A percentile compares a stretch with the other conserved stretches of the same genome.
phyloP scores from a whole-genome alignment of 495 filamentous ascomycete genomes.

The Penicillium manginii region DNA sequence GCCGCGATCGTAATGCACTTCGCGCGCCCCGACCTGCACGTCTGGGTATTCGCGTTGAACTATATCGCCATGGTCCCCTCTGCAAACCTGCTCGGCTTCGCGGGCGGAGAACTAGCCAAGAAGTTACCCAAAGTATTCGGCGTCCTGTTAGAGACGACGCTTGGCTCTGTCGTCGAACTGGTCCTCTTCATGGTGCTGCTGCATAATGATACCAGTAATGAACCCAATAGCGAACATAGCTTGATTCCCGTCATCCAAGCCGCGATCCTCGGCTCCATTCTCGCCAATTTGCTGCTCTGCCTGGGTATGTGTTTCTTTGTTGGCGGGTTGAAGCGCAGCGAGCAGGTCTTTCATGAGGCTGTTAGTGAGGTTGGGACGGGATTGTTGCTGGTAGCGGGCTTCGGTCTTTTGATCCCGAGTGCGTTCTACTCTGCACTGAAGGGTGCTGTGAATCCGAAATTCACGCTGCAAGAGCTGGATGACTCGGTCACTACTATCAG shows the following conservation, averaged over 20 bases:
- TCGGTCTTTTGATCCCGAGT: conserved; percentile 82
- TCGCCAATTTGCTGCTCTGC: conserved; percentile 78
- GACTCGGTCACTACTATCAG: conserved; percentile 66
- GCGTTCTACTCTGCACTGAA: conserved; percentile 70
- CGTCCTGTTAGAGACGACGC: conserved; percentile 74
- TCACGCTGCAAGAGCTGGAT: conserved; percentile 43
- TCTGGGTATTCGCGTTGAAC: conserved; percentile 70
- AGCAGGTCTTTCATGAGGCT: conserved; percentile 72
- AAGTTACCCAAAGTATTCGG: conserved; percentile 80
- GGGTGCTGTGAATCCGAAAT: conserved; percentile 35
- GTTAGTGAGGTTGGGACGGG: conserved; percentile 83
- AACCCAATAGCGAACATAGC: conserved; percentile 30
- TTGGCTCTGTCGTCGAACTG: conserved; percentile 80
- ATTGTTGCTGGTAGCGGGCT: conserved; percentile 77
- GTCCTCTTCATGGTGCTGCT: conserved; percentile 79
- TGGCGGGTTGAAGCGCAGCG: conserved; percentile 67
- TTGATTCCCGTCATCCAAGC: conserved; percentile 77
- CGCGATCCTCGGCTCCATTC: conserved; percentile 78
- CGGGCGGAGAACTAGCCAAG: conserved; percentile 76
- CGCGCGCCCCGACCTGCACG: conserved; percentile 59
- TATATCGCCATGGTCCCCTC: conserved; percentile 86
- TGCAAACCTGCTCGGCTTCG: conserved; percentile 86
- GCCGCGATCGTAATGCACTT: conserved; percentile 69
- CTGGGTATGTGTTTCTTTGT: conserved; percentile 78
- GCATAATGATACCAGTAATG: conserved; percentile 33